Evolutionary conservation across 108 stramenopile species (phyloP).

Genomic region (Seminavis robusta): DNA sequence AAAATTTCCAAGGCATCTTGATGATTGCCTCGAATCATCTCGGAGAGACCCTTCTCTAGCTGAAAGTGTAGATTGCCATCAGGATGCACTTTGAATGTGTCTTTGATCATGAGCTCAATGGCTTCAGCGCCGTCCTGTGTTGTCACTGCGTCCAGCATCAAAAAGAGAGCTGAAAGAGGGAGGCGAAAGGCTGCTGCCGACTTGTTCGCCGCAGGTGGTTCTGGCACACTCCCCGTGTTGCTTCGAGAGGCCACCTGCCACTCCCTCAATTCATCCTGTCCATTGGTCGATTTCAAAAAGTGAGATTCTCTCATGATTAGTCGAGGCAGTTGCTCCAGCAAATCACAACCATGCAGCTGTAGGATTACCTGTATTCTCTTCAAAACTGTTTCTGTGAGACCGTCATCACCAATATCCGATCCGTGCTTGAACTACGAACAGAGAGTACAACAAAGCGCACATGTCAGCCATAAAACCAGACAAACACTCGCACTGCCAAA

Average conservation of each 20-base stretch:
- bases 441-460: no score
- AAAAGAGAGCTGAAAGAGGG: no score
- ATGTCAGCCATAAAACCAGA: no score
- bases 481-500: no score
- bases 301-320: neutral
- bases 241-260: no score
- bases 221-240: no score
- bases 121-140: constrained; percentile 43
- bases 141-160: constrained; percentile 37
- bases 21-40: constrained; percentile 52
- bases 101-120: constrained; percentile 61
- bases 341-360: neutral
- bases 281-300: no score
- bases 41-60: constrained; percentile 52
- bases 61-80: constrained; percentile 38
- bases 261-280: no score
- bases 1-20: constrained; percentile 50
- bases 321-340: neutral
- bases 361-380: constrained; percentile 23
- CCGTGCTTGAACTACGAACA: constrained; percentile 46
- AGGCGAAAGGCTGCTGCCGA: no score
- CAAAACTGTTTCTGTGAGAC: constrained; percentile 20
- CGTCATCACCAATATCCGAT: constrained; percentile 42
- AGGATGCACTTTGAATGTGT: constrained; percentile 61
- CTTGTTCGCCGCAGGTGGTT: no score